Evolutionary conservation across 257 asterid genomes (phyloP), one percentile per base, ranked within the genome.

Genomic region (Cruciata laevipes): DNA sequence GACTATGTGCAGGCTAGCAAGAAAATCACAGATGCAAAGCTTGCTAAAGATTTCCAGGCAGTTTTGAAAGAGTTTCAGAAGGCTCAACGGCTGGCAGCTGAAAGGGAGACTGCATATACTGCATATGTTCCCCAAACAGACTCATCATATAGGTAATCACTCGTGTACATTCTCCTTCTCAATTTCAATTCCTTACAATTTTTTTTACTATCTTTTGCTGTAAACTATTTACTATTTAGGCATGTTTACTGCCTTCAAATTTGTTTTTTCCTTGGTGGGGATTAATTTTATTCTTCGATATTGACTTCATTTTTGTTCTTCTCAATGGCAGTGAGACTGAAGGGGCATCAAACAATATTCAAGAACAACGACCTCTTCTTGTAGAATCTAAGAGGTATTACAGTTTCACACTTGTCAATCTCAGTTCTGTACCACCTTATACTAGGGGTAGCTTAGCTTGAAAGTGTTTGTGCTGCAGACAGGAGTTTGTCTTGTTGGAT

Each of bases 41-140:
- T 89, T 78, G 98, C 98, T 53, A 91, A 85, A 78, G 98, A 91
- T 75, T 89, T 91, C 82, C 89, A 91, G 87, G 89, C 95, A 30
- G 90, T 91, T 38, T 77, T 91, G 66, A 89, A 91, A 76, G 98
- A 89, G 85, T 91, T 87, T 78, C 98, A 91, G 61, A 79, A 79
- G 80, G 79, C 84, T 64, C 84, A 80, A 27, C 75, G 84, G 37
- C 80, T 80, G 60, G 76, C 84, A 16, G 80, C 84, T 33, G 82
- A 80, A 69, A 69, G 78, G 71, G 84, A 80, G 80, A 89, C 98
- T 9, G 88, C 93, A 20, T 89, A 86, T 81, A 70, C 86, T 72
- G 96, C 96, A 75, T 80, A 78, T 78, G 78, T 77, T 77, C 81
- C 80, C 14, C 85, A 87, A 73, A 63, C 86, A 11, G 77, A 65